Evolutionary conservation across 768 basidiomycete species (phyloP).

Genomic region (Tubosaeta brunneosetosa): DNA sequence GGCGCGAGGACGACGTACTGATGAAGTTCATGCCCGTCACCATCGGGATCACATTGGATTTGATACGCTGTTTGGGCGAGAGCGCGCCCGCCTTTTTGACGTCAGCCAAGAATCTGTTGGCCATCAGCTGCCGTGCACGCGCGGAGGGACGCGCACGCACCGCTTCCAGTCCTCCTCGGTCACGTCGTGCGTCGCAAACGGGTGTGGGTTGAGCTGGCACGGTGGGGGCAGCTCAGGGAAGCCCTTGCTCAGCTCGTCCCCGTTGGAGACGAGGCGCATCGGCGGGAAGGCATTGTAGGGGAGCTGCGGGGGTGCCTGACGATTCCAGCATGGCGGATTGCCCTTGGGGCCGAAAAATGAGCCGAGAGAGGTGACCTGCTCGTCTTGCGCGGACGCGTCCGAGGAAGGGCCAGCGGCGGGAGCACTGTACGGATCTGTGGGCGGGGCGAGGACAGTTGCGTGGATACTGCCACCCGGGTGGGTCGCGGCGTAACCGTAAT

Average conservation of each 20-base stretch:
- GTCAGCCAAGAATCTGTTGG: constrained; percentile 37
- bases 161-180: constrained; percentile 47
- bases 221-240: constrained; percentile 44
- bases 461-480: neutral
- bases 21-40: constrained; percentile 29
- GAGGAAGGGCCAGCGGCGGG: constrained; percentile 1
- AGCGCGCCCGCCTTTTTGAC: constrained; percentile 33
- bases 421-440: neutral
- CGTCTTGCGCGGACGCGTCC: neutral
- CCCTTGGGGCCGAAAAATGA: constrained; percentile 28
- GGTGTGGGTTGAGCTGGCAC: constrained; percentile 37
- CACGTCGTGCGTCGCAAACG: constrained; percentile 49
- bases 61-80: constrained; percentile 31
- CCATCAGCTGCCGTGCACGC: too few relatives aligned
- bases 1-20: constrained; percentile 6
- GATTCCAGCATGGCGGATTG: constrained; percentile 25
- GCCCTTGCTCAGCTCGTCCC: constrained; percentile 32
- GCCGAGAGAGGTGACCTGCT: constrained; percentile 10
- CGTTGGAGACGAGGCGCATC: constrained; percentile 29
- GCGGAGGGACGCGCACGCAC: constrained; percentile 15
- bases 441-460: neutral
- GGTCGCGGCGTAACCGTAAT: constrained; percentile 4
- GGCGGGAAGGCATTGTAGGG: constrained; percentile 24
- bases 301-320: constrained; percentile 11
- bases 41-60: constrained; percentile 27